Conservation (phyloP, 345 rosid genomes). For the Gossypium raimondii region DNA sequence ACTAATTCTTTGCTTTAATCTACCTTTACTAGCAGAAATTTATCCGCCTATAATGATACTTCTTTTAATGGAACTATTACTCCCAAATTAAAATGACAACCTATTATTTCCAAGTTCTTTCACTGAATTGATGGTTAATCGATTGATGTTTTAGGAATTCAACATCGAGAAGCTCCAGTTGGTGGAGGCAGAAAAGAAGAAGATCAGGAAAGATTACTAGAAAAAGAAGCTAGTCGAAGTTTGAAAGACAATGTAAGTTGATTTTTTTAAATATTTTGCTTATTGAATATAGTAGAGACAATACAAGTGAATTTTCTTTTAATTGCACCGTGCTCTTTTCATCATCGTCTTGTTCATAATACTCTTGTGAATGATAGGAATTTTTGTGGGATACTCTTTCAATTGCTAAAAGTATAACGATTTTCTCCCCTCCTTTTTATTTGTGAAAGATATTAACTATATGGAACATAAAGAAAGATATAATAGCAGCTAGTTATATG, state of each 20-base stretch:
- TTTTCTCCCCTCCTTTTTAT: background rate
- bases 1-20: too few species aligned
- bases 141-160: slow-evolving; percentile 60
- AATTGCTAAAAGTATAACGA: slow-evolving; percentile 38
- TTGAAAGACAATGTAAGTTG: slow-evolving; percentile 74
- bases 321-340: background rate
- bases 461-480: background rate
- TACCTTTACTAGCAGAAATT: too few species aligned
- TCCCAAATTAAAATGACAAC: too few species aligned
- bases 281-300: slow-evolving; percentile 74
- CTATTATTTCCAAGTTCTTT: too few species aligned
- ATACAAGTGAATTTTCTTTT: slow-evolving; percentile 53
- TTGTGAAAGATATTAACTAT: background rate
- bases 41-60: too few species aligned
- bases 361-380: slow-evolving; percentile 47
- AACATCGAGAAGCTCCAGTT: slow-evolving; percentile 92
- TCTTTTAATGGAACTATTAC: too few species aligned
- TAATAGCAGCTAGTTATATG: background rate
- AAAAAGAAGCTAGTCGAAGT: slow-evolving; percentile 93
- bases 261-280: slow-evolving; percentile 18
- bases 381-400: slow-evolving; percentile 95
- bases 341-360: slow-evolving; percentile 4
- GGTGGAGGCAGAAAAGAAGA: slow-evolving; percentile 97
- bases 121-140: background rate
- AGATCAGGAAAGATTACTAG: slow-evolving; percentile 92